Conservation (phyloP, 345 rosid genomes). For the Lumnitzera littorea region DNA sequence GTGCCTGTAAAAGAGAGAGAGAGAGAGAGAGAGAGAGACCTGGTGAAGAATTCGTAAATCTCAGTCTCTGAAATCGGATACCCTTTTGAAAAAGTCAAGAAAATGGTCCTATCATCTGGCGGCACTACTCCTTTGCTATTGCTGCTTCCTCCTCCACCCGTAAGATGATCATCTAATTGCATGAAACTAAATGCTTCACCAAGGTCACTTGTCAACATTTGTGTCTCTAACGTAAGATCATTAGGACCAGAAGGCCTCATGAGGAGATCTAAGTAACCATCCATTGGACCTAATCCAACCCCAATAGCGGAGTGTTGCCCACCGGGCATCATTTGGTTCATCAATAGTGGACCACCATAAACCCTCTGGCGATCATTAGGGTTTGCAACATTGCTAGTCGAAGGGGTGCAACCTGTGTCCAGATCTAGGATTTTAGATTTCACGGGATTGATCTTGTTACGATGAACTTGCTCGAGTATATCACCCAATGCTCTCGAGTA, state of each 20-base stretch:
- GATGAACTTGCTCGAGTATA: slow-evolving; percentile 9
- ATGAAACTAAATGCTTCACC: too few relatives aligned
- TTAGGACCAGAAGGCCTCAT: too few relatives aligned
- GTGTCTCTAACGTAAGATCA: too few relatives aligned
- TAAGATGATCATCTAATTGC: too few relatives aligned
- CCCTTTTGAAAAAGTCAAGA: slow-evolving; percentile 75
- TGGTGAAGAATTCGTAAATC: slow-evolving; percentile 41
- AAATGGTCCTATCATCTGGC: slow-evolving; percentile 44
- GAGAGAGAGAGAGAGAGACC: slow-evolving; percentile 21
- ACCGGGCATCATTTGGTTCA: too few relatives aligned
- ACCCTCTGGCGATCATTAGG: too few relatives aligned
- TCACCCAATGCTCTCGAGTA: slow-evolving; percentile 51
- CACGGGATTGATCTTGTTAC: not conserved
- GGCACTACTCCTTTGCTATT: slow-evolving; percentile 6
- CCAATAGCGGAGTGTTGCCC: too few relatives aligned
- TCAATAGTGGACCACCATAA: too few relatives aligned
- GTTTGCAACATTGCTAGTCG: not conserved
- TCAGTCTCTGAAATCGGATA: slow-evolving; percentile 52
- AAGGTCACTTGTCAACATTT: too few relatives aligned
- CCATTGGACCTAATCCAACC: too few relatives aligned
- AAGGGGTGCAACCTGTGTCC: not conserved
- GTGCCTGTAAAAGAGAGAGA: not conserved
- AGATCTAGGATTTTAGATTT: not conserved
- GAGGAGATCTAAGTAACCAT: too few relatives aligned
- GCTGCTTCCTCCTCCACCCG: not conserved